These are phyloP conservation scores for Prunus davidiana DNA, from an alignment of 306 rosid species.

Conservation along the genomic window DNA sequence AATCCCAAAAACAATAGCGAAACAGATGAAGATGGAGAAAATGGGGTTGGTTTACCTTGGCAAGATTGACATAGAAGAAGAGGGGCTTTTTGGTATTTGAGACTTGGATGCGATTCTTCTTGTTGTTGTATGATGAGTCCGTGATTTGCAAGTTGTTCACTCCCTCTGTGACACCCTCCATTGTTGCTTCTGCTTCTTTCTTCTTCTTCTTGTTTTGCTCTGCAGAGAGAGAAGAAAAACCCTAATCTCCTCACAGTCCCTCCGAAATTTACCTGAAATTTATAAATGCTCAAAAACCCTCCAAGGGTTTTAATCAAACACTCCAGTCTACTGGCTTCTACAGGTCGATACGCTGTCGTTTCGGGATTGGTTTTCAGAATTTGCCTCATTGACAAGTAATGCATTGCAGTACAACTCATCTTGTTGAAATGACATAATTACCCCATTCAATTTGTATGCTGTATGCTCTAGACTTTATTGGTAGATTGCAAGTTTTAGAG, in stretches of 20 bases:
- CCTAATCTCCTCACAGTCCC: background rate
- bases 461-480: no score
- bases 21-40: background rate
- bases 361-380: background rate
- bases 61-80: constrained; percentile 72
- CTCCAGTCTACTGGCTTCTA: background rate
- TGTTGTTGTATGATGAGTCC: constrained; percentile 31
- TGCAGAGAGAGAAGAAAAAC: background rate
- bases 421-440: background rate
- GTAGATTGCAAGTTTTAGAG: no score
- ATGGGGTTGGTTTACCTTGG: constrained; percentile 40
- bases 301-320: background rate
- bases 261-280: background rate
- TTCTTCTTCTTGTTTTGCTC: background rate
- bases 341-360: background rate
- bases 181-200: background rate
- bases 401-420: background rate
- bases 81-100: constrained; percentile 75
- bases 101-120: constrained; percentile 78
- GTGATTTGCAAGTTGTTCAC: constrained; percentile 47
- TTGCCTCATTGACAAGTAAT: background rate
- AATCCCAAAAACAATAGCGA: background rate
- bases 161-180: constrained; percentile 58
- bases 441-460: background rate
- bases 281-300: background rate